Evolutionary conservation across 345 rosid genomes (phyloP).

Genomic region (Lumnitzera racemosa): DNA sequence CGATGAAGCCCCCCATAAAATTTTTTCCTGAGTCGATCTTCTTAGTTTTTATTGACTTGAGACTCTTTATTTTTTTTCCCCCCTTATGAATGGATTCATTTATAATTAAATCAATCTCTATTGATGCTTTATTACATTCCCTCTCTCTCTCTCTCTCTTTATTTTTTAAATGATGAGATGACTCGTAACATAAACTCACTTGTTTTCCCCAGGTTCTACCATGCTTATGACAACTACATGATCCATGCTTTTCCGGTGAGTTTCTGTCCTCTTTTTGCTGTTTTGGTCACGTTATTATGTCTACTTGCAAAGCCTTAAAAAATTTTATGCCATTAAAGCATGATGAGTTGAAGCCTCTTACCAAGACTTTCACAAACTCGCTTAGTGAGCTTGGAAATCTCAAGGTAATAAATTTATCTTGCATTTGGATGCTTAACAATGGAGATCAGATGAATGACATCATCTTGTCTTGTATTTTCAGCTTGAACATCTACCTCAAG

Average conservation of each 20-base stretch:
- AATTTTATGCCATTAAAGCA: slow-evolving; percentile 44
- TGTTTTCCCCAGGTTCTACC: slow-evolving; percentile 64
- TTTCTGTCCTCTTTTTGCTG: slow-evolving; percentile 9
- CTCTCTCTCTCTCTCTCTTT: too few species aligned
- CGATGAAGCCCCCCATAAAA: too few species aligned
- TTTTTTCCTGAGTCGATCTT: too few species aligned
- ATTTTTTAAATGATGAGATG: too few species aligned
- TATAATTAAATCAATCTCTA: too few species aligned
- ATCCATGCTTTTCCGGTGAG: slow-evolving; percentile 85
- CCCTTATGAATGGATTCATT: too few species aligned
- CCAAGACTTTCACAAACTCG: slow-evolving; percentile 78
- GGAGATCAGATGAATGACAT: background rate
- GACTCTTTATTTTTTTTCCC: too few species aligned
- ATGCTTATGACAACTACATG: slow-evolving; percentile 91
- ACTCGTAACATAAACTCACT: too few species aligned
- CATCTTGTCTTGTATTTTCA: slow-evolving; percentile 31
- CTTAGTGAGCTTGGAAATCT: slow-evolving; percentile 95
- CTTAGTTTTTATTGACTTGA: too few species aligned
- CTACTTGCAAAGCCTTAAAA: too few species aligned
- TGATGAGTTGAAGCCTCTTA: slow-evolving; percentile 91
- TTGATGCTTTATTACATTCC: too few species aligned
- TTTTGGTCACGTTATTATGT: background rate
- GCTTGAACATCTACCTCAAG: slow-evolving; percentile 84
- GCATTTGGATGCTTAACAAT: background rate
- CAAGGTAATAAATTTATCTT: slow-evolving; percentile 38